Evolutionary conservation across 805 yeast species (phyloP).

Genomic region (Saccharomycopsis fibuligera): DNA sequence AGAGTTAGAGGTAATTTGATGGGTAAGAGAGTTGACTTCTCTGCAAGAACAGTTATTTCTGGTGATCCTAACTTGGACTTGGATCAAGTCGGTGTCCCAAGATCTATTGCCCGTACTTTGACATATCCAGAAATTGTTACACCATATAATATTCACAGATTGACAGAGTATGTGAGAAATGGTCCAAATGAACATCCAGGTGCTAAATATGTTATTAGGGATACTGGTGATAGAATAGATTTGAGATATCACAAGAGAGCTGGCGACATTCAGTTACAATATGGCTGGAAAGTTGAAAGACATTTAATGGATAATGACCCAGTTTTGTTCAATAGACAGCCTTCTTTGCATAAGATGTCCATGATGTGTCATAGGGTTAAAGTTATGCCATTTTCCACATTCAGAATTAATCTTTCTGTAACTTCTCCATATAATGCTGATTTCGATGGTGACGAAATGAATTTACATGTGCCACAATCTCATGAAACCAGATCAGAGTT

Average conservation of each 20-base stretch:
- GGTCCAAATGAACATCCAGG: conserved; percentile 99
- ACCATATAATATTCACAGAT: conserved; percentile 89
- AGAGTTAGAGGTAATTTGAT: conserved; percentile 96
- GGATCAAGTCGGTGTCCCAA: conserved; percentile 99
- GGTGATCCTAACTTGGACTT: conserved; percentile 98
- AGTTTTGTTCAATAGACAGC: conserved; percentile 97
- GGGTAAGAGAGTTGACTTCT: conserved; percentile 99
- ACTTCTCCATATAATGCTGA: conserved; percentile 99
- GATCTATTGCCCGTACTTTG: conserved; percentile 89
- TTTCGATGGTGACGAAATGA: conserved; percentile 99
- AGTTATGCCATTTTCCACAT: conserved; percentile 98
- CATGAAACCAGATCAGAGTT: conserved; percentile 97
- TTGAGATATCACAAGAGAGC: conserved; percentile 95
- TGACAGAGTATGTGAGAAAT: conserved; percentile 89
- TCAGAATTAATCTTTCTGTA: conserved; percentile 91
- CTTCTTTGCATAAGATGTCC: conserved; percentile 98
- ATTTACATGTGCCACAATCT: conserved; percentile 97
- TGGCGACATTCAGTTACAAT: conserved; percentile 95
- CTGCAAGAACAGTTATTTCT: conserved; percentile 98
- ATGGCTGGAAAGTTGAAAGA: conserved; percentile 99
- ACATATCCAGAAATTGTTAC: conserved; percentile 97
- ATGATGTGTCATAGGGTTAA: conserved; percentile 99
- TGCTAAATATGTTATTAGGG: conserved; percentile 97
- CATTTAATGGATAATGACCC: conserved; percentile 98
- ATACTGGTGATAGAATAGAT: conserved; percentile 98